These are phyloP conservation scores for Eurotiales sp. DNA, from an alignment of 2,329 filamentous ascomycete species.

Conservation along the genomic window DNA sequence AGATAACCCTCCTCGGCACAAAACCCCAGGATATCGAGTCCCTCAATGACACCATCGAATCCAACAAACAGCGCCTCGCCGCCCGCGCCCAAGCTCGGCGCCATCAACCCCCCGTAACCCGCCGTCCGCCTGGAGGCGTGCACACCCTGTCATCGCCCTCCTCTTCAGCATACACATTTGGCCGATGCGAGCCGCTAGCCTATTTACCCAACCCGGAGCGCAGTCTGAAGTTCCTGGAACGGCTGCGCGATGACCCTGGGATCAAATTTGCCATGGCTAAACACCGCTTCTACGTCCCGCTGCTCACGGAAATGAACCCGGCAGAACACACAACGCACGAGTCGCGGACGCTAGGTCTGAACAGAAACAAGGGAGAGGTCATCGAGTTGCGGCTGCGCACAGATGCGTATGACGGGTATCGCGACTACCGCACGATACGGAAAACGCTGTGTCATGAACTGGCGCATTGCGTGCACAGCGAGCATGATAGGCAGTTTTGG, in stretches of 20 bases:
- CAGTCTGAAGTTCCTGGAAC: conserved; percentile 67
- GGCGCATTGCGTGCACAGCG: conserved; percentile 81
- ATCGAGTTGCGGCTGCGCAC: conserved; percentile 90
- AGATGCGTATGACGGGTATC: conserved; percentile 88
- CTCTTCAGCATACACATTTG: conserved; percentile 78
- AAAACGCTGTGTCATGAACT: conserved; percentile 94
- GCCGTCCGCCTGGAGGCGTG: conserved; percentile 19
- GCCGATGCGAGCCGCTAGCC: conserved; percentile 67
- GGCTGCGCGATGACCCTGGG: conserved; percentile 76
- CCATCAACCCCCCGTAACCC: conserved; percentile 13
- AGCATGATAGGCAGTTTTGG: conserved; percentile 88
- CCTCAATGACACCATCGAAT: conserved; percentile 36
- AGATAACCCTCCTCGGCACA: conserved; percentile 46
- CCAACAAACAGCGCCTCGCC: conserved; percentile 25
- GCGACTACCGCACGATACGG: conserved; percentile 87
- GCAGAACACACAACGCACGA: conserved; percentile 76
- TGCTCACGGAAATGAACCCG: conserved; percentile 96
- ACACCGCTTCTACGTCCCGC: conserved; percentile 77
- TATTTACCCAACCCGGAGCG: conserved; percentile 74
- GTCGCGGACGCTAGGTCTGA: conserved; percentile 78
- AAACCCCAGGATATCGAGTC: conserved; percentile 39
- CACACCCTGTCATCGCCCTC: conserved; percentile 27
- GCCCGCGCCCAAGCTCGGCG: conserved; percentile 26
- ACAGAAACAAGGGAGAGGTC: conserved; percentile 80
- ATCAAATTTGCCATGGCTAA: conserved; percentile 79